Evolutionary conservation across 306 rosid genomes (phyloP), one percentile per base, ranked within the genome.

Genomic region (Leucaena leucocephala): DNA sequence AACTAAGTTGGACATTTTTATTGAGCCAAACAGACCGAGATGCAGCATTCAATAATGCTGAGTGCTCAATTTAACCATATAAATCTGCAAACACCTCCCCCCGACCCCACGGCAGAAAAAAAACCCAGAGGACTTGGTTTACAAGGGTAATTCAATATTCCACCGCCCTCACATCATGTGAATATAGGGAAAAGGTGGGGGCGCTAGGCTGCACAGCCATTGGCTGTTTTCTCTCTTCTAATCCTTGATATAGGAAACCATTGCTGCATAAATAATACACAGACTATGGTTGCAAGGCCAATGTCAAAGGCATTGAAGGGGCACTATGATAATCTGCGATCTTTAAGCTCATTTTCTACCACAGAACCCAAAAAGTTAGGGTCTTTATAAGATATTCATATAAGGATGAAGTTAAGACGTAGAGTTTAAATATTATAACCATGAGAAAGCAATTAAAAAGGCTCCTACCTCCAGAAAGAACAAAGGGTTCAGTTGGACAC

Each of bases 401-500:
- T 38, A 22, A 43, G 63, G 33, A 76, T 49, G 2, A 76, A 45
- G 39, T 61, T 40, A 46, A 57, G 49, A 48, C 49, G 42, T 8
- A 48, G 43, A 76, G 16, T 63, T 22, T 75, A 71, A 72, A 59
- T 38, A 77, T 63, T 19, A 45, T 57, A 14, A 77, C 42, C 48
- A 6, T 27, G 14, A 82, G 40, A 54, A 78, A 6, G 52, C 34
- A 42, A 76, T 67, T 44, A 58, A 78, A 83, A 62, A 70, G 52
- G 34, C 48, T 78, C 81, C 65, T 71, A 95, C 99, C 99, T 91
- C 99, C 99, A 45, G 99, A 96, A 52, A 96, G 96, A 67, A 96
- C 99, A 80, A 84, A 90, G 55, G 99, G 98, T 71, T 91, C 99
- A 64, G 97, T 88, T 58, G 92, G 97, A 83, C 98, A 91, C 99